Evolutionary conservation across 345 rosid species (phyloP), one percentile per base, ranked within the genome.

Genomic region (Mallotus nudiflorus): DNA sequence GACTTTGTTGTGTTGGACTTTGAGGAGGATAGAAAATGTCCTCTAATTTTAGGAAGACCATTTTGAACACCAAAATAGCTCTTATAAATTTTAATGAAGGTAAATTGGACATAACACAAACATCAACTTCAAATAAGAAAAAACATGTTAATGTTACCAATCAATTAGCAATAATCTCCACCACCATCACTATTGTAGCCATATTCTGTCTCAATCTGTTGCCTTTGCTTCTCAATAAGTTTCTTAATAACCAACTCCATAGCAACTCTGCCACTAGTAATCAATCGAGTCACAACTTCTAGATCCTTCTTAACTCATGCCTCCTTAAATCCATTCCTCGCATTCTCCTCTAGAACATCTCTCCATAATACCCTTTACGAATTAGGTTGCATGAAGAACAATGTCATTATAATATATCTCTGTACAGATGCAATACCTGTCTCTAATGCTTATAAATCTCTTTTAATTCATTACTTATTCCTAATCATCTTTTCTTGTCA

Each of bases 261-360:
- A 0, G 96, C 93, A 15, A 92, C 97, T 49, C 88, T 83, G 19
- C 97, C 93, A 37, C 95, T 93, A 6, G 89, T 95, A 24, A 95
- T 81, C 58, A 92, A 73, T 67, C 88, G 84, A 15, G 92, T 86
- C 46, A 92, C 82, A 10, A 86, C 71, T 76, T 95, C 96, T 11
- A 97, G 96, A 71, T 95, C 97, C 68, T 75, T 86, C 80, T 94
- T 93, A 71, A 82, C 84, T 57, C 96, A 80, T 15, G 96, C 95
- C 65, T 82, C 97, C 68, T 91, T 93, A 50, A 92, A 90, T 78
- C 92, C 93, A 74, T 83, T 95, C 78, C 95, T 77, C 0, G 92
- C 93, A 81, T 87, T 91, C 63, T 86, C 96, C 58, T 97, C 82
- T 77, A 94, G 69, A 10, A 87, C 77, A 35, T 91, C 98, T 45